These are phyloP conservation scores for Berberis vulgaris DNA, from an alignment of 164 flowering plant species.

Conservation along the genomic window DNA sequence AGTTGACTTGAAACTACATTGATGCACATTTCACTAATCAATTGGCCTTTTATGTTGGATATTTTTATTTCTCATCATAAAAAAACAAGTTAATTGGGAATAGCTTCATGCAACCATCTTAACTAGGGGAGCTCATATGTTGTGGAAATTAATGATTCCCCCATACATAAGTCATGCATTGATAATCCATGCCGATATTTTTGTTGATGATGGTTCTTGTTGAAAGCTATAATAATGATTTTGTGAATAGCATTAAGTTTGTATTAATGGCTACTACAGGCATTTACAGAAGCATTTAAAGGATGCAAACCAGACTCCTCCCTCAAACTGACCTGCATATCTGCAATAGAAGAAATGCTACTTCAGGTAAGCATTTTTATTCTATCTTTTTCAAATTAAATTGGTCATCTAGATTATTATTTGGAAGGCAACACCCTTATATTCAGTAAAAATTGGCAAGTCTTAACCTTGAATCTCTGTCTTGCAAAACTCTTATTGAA, in stretches of 20 bases:
- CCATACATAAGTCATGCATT: no score
- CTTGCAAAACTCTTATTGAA: not conserved
- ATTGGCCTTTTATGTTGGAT: not conserved
- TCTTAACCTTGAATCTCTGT: slow-evolving; percentile 1
- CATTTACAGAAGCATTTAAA: slow-evolving; percentile 57
- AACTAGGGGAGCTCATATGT: no score
- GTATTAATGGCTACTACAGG: slow-evolving; percentile 38
- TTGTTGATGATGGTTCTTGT: no score
- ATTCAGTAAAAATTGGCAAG: no score
- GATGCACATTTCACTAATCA: not conserved
- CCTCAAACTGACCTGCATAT: slow-evolving; percentile 58
- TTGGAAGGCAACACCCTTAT: no score
- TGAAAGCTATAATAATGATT: no score
- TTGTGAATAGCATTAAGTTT: not conserved
- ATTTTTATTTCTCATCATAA: not conserved
- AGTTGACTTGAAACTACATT: not conserved
- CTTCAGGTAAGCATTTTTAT: slow-evolving; percentile 42
- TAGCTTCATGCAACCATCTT: no score
- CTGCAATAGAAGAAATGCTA: slow-evolving; percentile 64
- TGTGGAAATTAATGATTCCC: no score
- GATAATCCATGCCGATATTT: no score
- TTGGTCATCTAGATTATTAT: not conserved
- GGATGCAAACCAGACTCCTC: slow-evolving; percentile 53
- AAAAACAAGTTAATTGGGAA: not conserved
- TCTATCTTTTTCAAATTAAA: not conserved